A percentile compares a stretch with the other conserved stretches of the same genome.
Conservation (phyloP, 2,329 filamentous ascomycete species). For the Fusarium virguliforme region DNA sequence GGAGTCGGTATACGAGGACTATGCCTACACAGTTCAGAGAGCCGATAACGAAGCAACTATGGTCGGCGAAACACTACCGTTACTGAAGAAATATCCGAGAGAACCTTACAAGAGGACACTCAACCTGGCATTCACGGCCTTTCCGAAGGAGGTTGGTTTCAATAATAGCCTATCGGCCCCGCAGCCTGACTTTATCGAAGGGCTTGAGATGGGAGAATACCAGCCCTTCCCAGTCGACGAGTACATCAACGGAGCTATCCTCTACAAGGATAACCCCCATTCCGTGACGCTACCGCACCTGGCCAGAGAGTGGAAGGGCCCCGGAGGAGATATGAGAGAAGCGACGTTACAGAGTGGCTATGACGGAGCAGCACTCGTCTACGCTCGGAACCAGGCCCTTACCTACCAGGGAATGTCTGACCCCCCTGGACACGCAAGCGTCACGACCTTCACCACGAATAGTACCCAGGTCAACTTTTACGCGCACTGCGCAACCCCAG, state of each 20-base stretch:
- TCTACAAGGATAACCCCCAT: neutral
- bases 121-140: constrained; percentile 39
- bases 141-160: constrained; percentile 50
- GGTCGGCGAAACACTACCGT: neutral
- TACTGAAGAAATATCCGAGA: constrained; percentile 42
- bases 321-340: neutral
- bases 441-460: constrained; percentile 5
- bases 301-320: neutral
- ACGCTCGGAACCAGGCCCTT: neutral
- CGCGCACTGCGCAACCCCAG: neutral
- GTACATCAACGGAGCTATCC: neutral
- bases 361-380: constrained; percentile 1
- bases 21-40: neutral
- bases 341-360: neutral
- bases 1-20: neutral
- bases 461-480: neutral
- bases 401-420: neutral
- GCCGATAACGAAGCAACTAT: constrained; percentile 7
- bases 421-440: neutral
- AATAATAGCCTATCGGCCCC: constrained; percentile 50
- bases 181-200: constrained; percentile 52
- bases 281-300: neutral
- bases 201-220: constrained; percentile 27
- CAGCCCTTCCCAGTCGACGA: neutral
- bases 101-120: constrained; percentile 24